phyloP scores from a whole-genome alignment of 768 basidiomycete genomes.

The Boletus tylopilopsis region DNA sequence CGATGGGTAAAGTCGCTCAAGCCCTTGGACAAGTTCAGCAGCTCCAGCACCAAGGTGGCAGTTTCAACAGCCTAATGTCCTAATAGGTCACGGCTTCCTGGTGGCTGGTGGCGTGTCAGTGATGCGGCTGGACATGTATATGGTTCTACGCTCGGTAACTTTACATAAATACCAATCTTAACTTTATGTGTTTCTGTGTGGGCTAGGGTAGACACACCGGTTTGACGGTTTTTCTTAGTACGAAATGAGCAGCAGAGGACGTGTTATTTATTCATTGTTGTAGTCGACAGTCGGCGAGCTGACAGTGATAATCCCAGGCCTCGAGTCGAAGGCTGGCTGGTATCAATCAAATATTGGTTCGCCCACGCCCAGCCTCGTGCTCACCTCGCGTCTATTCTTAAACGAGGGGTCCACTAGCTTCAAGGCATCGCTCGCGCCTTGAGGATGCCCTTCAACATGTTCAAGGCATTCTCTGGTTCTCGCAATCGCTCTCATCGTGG shows the following conservation, averaged over 20 bases:
- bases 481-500: constrained; percentile 29
- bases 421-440: constrained; percentile 15
- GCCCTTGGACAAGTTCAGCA: constrained; percentile 60
- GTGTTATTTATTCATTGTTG: not conserved
- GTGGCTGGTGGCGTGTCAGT: constrained; percentile 11
- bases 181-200: not conserved
- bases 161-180: not conserved
- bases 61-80: constrained; percentile 10
- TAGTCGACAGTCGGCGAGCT: no score
- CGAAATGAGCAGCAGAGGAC: not conserved
- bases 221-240: constrained; percentile 1
- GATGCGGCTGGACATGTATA: constrained; percentile 5
- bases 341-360: constrained; percentile 6
- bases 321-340: no score
- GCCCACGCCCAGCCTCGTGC: constrained; percentile 39
- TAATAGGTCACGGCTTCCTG: constrained; percentile 4
- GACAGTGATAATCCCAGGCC: no score
- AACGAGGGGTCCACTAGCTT: constrained; percentile 9
- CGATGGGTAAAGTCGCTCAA: constrained; percentile 60
- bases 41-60: constrained; percentile 40
- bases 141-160: not conserved
- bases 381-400: constrained; percentile 27
- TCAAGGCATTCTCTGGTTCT: constrained; percentile 33
- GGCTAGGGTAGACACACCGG: not conserved
- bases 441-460: constrained; percentile 37